Evolutionary conservation across 2,329 filamentous ascomycete species (phyloP).

Genomic region (Fusarium temperatum): DNA sequence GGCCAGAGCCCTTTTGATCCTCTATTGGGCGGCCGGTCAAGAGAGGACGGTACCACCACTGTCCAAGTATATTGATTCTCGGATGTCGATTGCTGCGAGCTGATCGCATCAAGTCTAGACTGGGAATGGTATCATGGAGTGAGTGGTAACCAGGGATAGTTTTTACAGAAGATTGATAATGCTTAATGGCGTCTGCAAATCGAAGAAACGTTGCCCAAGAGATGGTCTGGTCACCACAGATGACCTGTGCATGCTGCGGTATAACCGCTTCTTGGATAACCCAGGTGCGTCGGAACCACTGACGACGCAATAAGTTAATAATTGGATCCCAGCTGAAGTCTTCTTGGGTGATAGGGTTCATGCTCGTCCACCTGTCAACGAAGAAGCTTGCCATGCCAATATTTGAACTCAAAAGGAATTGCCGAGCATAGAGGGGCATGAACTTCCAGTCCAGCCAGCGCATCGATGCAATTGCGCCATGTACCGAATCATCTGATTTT

Average conservation of each 20-base stretch:
- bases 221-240: not conserved
- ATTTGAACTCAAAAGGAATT: accelerated
- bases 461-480: accelerated
- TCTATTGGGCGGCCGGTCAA: accelerated
- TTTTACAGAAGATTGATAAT: accelerated
- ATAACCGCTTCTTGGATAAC: not conserved
- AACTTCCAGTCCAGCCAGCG: not conserved
- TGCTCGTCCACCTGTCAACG: no score
- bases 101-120: not conserved
- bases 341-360: no score
- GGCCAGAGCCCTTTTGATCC: no score
- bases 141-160: accelerated
- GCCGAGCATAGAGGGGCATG: accelerated
- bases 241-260: not conserved
- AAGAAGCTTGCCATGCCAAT: not conserved
- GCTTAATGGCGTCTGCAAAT: accelerated
- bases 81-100: accelerated
- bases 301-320: accelerated
- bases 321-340: not conserved
- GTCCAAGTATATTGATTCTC: accelerated
- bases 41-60: accelerated
- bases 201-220: accelerated
- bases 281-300: not conserved
- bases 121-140: accelerated
- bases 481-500: accelerated